These are phyloP conservation scores for Phytopythium mirpurense DNA, from an alignment of 352 stramenopile genomes.

Conservation along the genomic window DNA sequence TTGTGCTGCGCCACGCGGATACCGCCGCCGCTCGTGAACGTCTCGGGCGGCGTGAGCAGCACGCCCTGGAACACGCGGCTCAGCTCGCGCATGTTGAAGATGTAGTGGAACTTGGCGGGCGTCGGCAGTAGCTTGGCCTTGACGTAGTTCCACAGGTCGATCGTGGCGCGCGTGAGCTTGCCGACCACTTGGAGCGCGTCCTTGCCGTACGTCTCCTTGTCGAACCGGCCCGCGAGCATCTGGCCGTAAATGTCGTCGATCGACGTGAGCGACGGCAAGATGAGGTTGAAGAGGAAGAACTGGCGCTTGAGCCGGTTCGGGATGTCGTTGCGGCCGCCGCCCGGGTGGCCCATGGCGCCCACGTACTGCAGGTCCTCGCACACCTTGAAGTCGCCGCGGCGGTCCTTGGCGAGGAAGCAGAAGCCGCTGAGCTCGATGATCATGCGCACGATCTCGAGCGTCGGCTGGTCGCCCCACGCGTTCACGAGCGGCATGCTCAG, in stretches of 20 bases:
- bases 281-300: slow-evolving; percentile 99
- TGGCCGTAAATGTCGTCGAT: slow-evolving; percentile 99
- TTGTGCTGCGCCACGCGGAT: slow-evolving; percentile 82
- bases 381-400: slow-evolving; percentile 97
- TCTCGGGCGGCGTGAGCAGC: slow-evolving; percentile 93
- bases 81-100: slow-evolving; percentile 99
- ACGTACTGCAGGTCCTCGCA: slow-evolving; percentile 98
- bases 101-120: slow-evolving; percentile 98
- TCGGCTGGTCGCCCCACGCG: slow-evolving; percentile 97
- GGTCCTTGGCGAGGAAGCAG: slow-evolving; percentile 98
- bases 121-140: slow-evolving; percentile 97
- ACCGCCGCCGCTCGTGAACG: slow-evolving; percentile 89
- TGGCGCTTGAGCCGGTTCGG: slow-evolving; percentile 99
- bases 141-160: slow-evolving; percentile 96
- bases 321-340: slow-evolving; percentile 97
- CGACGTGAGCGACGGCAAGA: slow-evolving; percentile 95
- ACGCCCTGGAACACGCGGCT: slow-evolving; percentile 98
- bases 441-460: slow-evolving; percentile 96
- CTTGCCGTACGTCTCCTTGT: slow-evolving; percentile 80
- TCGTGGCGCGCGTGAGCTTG: slow-evolving; percentile 95
- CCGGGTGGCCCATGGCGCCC: slow-evolving; percentile 96
- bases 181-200: slow-evolving; percentile 83
- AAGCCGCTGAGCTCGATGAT: slow-evolving; percentile 96
- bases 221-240: slow-evolving; percentile 95
- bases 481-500: slow-evolving; percentile 98